Conservation (phyloP, 176 grass and related monocot genomes). For the Themeda triandra region DNA sequence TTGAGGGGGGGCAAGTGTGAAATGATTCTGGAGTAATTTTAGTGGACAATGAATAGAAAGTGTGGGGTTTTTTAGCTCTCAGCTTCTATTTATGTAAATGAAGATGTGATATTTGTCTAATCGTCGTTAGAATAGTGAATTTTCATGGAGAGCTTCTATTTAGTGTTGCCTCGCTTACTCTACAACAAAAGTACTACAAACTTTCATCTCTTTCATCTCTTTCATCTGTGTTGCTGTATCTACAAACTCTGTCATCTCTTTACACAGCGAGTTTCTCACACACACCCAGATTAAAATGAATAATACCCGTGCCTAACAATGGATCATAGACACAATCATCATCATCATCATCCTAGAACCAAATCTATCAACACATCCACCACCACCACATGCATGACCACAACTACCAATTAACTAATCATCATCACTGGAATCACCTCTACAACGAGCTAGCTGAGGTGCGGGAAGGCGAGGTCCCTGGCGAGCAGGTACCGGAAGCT, state of each 20-base stretch:
- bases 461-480: slow-evolving; percentile 81
- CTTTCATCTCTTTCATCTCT: not conserved
- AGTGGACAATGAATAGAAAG: not conserved
- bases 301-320: not conserved
- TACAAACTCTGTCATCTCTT: not conserved
- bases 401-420: too few species aligned
- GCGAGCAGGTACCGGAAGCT: slow-evolving; percentile 77
- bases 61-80: too few species aligned
- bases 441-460: slow-evolving; percentile 41
- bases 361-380: slow-evolving; percentile 34
- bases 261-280: not conserved
- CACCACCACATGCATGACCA: not conserved
- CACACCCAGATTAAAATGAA: not conserved
- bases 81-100: not conserved
- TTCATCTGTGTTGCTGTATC: not conserved
- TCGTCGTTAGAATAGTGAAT: too few species aligned
- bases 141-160: too few species aligned
- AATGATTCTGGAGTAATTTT: not conserved
- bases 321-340: not conserved
- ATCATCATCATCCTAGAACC: not conserved
- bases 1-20: not conserved
- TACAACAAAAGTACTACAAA: not conserved
- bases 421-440: not conserved
- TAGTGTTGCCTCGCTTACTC: too few species aligned
- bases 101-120: too few species aligned